phyloP scores from a whole-genome alignment of 345 rosid genomes.

The Heritiera fomes region DNA sequence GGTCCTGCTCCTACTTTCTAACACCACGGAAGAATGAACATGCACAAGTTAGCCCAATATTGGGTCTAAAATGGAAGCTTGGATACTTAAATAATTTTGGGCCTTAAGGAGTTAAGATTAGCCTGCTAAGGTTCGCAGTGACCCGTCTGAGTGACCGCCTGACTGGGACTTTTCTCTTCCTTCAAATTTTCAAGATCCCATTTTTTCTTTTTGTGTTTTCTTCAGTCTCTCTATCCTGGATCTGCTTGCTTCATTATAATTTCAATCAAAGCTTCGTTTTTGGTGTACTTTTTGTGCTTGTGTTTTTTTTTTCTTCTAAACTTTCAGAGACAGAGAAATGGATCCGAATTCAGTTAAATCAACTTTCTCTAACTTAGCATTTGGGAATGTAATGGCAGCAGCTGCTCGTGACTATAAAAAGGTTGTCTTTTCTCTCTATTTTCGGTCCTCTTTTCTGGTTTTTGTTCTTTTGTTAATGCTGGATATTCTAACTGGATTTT shows the following conservation, averaged over 20 bases:
- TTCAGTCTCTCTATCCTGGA: not conserved
- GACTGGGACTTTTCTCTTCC: too few species aligned
- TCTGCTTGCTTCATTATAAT: not conserved
- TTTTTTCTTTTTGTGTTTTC: not conserved
- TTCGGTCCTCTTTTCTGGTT: not conserved
- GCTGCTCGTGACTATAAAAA: conserved; percentile 94
- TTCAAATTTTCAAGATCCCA: too few species aligned
- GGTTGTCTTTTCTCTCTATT: conserved; percentile 33
- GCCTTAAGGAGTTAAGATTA: not conserved
- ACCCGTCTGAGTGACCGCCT: not conserved
- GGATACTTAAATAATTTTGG: not conserved
- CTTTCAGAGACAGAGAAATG: conserved; percentile 41
- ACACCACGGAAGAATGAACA: conserved; percentile 58
- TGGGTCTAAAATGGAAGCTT: not conserved
- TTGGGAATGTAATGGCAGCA: conserved; percentile 96
- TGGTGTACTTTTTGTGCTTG: not conserved
- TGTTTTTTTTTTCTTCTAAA: not conserved
- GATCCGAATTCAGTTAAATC: conserved; percentile 91
- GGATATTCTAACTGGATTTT: not conserved
- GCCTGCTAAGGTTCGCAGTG: not conserved
- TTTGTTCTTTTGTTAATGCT: not conserved
- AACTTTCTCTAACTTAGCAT: conserved; percentile 78
- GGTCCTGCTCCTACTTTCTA: conserved; percentile 49
- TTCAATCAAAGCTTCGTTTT: not conserved
- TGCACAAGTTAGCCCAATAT: conserved; percentile 26